Base-by-base conservation (phyloP, 306 rosid species). In the Pterocarpus macrocarpus region DNA sequence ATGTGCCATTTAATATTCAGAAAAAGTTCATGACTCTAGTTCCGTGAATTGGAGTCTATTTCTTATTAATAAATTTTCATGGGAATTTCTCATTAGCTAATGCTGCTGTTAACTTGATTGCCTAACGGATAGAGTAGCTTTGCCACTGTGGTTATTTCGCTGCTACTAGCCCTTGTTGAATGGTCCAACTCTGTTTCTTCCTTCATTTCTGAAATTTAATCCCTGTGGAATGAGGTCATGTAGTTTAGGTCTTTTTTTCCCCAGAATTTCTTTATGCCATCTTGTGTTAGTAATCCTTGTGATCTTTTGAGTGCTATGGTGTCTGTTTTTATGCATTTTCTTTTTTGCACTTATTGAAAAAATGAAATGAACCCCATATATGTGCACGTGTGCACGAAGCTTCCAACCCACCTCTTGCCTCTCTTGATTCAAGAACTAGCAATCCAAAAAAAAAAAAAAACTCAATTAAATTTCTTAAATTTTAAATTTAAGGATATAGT, bases 21-120 rank as follows among this genome's bases (percentile, higher is more conserved):
- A 22, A 22, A 22, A 22, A 22, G 28, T 22, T 22, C 28, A 22
- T 22, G 28, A 22, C 28, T 22, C 28, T 22, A 22, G 28, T 22
- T 22, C 8, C 33, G 50, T 45, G 90, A 88, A 50, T 69, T 91
- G 77, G 91, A 83, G 63, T 81, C 87, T 43, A 81, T 91, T 83
- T 89, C 97, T 22, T 91, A 91, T 30, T 88, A 89, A 75, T 94
- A 91, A 65, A 91, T 79, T 91, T 91, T 78, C 97, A 91, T 9
- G 97, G 97, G 16, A 91, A 92, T 5, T 91, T 91, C 84, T 88
- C 97, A 8, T 83, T 94, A 15, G 97, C 97, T 57, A 91, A 91
- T 76, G 94, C 97, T 3, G 94, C 97, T 2, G 83, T 91, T 63
- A 88, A 61, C 86, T 86, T 91, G 81, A 91, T 91, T 72, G 81